Percentiles rank a stretch among this genome's conserved stretches.
These are phyloP conservation scores for Debaryomycetaceae sp. DNA, from an alignment of 1,139 yeast genomes.

Conservation along the genomic window DNA sequence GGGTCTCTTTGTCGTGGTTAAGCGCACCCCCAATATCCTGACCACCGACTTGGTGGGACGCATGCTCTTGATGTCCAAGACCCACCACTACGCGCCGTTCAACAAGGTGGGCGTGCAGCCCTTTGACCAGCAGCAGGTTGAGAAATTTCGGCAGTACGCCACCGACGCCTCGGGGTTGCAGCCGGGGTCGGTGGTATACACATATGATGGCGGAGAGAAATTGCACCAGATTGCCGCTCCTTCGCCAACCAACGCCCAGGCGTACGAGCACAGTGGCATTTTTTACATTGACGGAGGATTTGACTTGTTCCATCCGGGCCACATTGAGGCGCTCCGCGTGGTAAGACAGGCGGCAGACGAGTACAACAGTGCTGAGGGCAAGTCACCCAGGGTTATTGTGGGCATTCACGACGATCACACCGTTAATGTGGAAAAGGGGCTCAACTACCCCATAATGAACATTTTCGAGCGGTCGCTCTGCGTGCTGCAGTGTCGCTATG, in stretches of 20 bases:
- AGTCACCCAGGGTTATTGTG: slow-evolving; percentile 50
- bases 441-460: slow-evolving; percentile 82
- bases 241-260: slow-evolving; percentile 14
- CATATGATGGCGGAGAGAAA: slow-evolving; percentile 17
- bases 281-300: slow-evolving; percentile 80
- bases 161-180: slow-evolving; percentile 59
- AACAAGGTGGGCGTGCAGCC: slow-evolving; percentile 14
- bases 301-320: slow-evolving; percentile 92
- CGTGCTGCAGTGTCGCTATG: slow-evolving; percentile 80
- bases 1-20: slow-evolving; percentile 85
- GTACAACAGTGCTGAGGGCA: too few species aligned
- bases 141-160: slow-evolving; percentile 53
- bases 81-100: slow-evolving; percentile 50
- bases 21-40: slow-evolving; percentile 88
- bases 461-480: slow-evolving; percentile 80
- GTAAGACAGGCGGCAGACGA: slow-evolving; percentile 37
- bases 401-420: slow-evolving; percentile 66
- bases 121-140: slow-evolving; percentile 26
- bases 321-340: slow-evolving; percentile 62
- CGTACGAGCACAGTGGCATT: slow-evolving; percentile 24
- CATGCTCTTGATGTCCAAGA: slow-evolving; percentile 60
- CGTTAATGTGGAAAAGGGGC: slow-evolving; percentile 57
- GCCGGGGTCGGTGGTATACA: slow-evolving; percentile 60
- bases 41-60: slow-evolving; percentile 96
- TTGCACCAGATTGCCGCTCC: slow-evolving; percentile 37